These are phyloP conservation scores for Rhododendron kiyosumense DNA, from an alignment of 148 eudicot genomes.

Conservation along the genomic window DNA sequence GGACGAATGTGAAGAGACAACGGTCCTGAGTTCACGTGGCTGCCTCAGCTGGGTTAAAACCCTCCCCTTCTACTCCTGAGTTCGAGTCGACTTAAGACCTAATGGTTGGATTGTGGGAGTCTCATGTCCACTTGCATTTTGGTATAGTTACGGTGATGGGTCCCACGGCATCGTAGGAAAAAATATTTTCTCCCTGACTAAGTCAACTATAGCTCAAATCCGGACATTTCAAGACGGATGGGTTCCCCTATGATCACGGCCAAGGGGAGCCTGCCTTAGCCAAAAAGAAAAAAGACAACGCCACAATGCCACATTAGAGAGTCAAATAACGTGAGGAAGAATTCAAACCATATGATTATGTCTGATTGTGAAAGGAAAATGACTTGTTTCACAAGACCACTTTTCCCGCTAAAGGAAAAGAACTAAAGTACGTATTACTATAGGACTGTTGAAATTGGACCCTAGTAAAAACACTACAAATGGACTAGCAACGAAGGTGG, in stretches of 20 bases:
- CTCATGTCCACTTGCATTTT: background rate
- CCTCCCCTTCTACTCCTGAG: too few relatives aligned
- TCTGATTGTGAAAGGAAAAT: background rate
- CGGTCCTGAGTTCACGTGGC: too few relatives aligned
- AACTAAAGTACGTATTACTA: background rate
- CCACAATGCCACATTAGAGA: background rate
- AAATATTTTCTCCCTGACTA: background rate
- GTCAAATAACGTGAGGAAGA: background rate
- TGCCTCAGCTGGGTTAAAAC: too few relatives aligned
- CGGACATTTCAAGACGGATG: background rate
- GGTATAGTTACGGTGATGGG: background rate
- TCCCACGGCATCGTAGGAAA: background rate
- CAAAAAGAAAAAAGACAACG: background rate
- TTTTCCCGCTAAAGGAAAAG: background rate
- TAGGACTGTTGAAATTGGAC: background rate
- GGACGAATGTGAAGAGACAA: background rate
- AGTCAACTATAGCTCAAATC: background rate
- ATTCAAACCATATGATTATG: slow-evolving; percentile 5
- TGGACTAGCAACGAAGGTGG: background rate
- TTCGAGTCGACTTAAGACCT: too few relatives aligned
- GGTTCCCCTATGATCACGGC: background rate
- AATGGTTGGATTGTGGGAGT: too few relatives aligned
- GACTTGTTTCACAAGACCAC: background rate
- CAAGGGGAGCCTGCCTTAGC: too few relatives aligned
- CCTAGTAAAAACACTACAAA: background rate